Base-by-base conservation (phyloP, 2,329 filamentous ascomycete genomes). In the Clonostachys solani region DNA sequence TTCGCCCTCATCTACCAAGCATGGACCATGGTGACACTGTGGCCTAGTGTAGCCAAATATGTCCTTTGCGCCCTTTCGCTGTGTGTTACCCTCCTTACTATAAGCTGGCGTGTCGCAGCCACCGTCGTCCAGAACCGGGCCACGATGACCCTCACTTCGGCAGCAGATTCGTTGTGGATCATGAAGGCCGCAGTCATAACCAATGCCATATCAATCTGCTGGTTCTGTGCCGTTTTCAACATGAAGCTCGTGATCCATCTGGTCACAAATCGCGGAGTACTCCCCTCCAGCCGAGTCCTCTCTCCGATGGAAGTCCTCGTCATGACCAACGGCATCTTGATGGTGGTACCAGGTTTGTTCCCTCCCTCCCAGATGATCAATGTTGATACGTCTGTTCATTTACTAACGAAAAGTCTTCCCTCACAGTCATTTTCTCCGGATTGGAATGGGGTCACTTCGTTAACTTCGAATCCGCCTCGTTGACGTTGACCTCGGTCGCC, bases 161-260 rank as follows among this genome's bases (percentile, higher is more conserved):
- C 40, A 15, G n/a, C n/a, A 15, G 29, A 38, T 12, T n/a, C 35
- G 12, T 23, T 37, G 29, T 46, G 47, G 68, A 54, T 75, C 9
- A 60, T 66, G 4, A 54, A 71, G 45, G 58, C 61, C 33, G 66
- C 67, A 29, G 58, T 70, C 29, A 62, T 71, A 35, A 57, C 66
- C 43, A 69, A 68, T n/a, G 63, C 65, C 16, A 50, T 65, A 12
- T 70, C 67, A 15, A 71, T 74, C 34, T 69, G 65, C 49, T 81
- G 75, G 70, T 81, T 78, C 63, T 80, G 75, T 54, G 71, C 73
- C 37, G 54, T 81, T 35, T 82, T 82, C 64, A 78, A 78, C 56
- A 52, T 68, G 47, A 73, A 78, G 47, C 64, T 81, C 10, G 58
- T 73, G 44, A 54, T 63, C 17, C 78, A 81, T 55, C 66, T 81